Conservation (phyloP, 2,329 filamentous ascomycete species). For the Alternaria ventricosa region DNA sequence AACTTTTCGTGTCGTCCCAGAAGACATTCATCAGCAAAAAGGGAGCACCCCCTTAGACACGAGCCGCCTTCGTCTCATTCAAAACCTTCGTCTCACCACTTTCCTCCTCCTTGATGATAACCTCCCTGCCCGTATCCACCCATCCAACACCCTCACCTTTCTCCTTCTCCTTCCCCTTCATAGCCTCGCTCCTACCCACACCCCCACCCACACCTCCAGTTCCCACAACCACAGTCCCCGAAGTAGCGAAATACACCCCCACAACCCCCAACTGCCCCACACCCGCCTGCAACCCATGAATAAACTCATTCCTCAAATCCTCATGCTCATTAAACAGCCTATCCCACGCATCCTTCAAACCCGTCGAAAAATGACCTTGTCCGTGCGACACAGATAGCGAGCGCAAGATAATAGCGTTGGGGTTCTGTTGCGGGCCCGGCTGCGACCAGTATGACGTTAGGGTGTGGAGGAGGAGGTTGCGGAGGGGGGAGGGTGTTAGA, state of each 20-base stretch:
- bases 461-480: slow-evolving; percentile 19
- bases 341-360: slow-evolving; percentile 12
- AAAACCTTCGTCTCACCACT: background rate
- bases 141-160: background rate
- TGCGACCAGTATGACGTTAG: slow-evolving; percentile 16
- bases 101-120: background rate
- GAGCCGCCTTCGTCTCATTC: background rate
- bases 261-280: background rate
- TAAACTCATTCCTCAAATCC: slow-evolving; percentile 19
- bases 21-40: accelerated
- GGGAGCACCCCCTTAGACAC: background rate
- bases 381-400: slow-evolving; percentile 1
- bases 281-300: slow-evolving; percentile 17
- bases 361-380: background rate
- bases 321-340: slow-evolving; percentile 11
- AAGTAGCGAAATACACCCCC: slow-evolving; percentile 8
- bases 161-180: background rate
- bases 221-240: background rate
- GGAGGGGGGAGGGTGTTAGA: background rate
- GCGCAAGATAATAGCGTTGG: background rate
- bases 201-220: background rate
- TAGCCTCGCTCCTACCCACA: background rate
- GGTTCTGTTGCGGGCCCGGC: background rate
- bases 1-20: background rate
- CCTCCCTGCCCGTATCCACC: too few species aligned